A percentile compares a stretch with the other conserved stretches of the same genome.
Conservation (phyloP, 1,139 yeast species). For the Geotrichum europaeum region DNA sequence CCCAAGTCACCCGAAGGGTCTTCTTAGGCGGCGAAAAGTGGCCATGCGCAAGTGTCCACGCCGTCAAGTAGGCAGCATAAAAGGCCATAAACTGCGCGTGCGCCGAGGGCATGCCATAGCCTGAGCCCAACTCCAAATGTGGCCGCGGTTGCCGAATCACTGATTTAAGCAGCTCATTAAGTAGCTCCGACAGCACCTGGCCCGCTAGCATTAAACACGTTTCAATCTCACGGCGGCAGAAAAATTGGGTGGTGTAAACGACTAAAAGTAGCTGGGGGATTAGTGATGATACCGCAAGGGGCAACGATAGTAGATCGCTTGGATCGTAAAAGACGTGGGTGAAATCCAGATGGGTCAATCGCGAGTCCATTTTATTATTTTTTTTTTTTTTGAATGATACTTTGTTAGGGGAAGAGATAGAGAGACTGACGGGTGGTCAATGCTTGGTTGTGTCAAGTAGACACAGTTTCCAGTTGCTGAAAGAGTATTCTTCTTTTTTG, state of each 20-base stretch:
- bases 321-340: conserved; percentile 81
- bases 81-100: conserved; percentile 95
- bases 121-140: conserved; percentile 40
- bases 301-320: conserved; percentile 51
- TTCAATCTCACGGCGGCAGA: conserved; percentile 77
- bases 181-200: conserved; percentile 69
- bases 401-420: neutral
- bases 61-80: conserved; percentile 57
- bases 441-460: neutral
- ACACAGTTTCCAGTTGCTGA: neutral
- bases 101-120: conserved; percentile 96
- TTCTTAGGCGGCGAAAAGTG: conserved; percentile 32
- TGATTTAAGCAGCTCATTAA: conserved; percentile 64
- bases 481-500: neutral
- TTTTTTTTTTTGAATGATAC: neutral
- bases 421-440: neutral
- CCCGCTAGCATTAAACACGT: conserved; percentile 81
- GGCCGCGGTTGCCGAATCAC: conserved; percentile 73
- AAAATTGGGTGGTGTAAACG: conserved; percentile 77
- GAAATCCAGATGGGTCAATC: conserved; percentile 24
- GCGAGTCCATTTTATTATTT: neutral
- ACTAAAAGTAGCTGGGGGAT: conserved; percentile 78
- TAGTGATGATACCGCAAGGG: conserved; percentile 67
- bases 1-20: conserved; percentile 24
- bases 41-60: conserved; percentile 41